These are phyloP conservation scores for Pythium periplocum DNA, from an alignment of 352 stramenopile species.

Conservation along the genomic window DNA sequence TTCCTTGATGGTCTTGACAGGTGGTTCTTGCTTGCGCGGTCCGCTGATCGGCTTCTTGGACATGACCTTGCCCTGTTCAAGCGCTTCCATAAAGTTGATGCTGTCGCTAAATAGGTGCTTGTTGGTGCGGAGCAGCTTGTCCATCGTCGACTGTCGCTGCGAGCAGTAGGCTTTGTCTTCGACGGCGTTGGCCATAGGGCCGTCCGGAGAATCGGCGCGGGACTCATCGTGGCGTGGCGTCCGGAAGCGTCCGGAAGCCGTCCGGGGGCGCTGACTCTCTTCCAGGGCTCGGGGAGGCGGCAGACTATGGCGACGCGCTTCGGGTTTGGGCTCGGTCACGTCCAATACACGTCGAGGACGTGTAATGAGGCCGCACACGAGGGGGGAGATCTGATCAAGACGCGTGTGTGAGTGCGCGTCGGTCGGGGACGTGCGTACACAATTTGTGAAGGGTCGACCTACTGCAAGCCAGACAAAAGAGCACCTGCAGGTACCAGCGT, in stretches of 20 bases:
- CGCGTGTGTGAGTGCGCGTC: too few relatives aligned
- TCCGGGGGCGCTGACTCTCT: neutral
- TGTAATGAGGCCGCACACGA: too few relatives aligned
- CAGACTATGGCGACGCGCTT: too few relatives aligned
- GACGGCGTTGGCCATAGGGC: neutral
- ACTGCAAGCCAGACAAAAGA: too few relatives aligned
- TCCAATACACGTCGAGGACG: neutral
- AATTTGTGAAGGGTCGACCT: too few relatives aligned
- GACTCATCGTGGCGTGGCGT: neutral
- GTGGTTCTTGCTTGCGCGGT: neutral
- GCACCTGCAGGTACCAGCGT: too few relatives aligned
- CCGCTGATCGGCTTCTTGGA: constrained; percentile 41
- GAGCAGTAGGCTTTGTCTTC: constrained; percentile 50
- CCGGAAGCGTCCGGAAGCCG: neutral
- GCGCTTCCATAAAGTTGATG: constrained; percentile 71
- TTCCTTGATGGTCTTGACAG: neutral
- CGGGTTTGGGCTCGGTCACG: neutral
- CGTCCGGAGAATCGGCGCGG: neutral
- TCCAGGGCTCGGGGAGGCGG: too few relatives aligned
- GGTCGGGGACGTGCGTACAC: too few relatives aligned
- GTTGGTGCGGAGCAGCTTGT: constrained; percentile 77
- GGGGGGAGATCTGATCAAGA: too few relatives aligned
- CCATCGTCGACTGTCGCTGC: constrained; percentile 72
- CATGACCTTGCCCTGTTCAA: constrained; percentile 83
- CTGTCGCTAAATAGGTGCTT: constrained; percentile 63